Conservation (phyloP, 129 eudicot species). For the Pseudognaphalium luteoalbum region DNA sequence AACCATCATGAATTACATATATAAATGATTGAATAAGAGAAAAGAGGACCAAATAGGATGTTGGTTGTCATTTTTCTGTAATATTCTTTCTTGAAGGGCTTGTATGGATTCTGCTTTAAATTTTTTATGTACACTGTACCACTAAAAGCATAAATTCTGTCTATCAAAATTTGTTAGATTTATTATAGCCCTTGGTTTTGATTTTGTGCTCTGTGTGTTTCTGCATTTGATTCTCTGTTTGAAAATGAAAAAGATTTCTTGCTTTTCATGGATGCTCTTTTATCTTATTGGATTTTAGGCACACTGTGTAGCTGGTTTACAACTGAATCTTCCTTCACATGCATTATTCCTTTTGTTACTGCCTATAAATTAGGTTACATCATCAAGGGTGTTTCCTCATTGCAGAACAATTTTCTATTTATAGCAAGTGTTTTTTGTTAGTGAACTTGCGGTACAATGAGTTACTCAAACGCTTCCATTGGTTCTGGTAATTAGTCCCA, state of each 20-base stretch:
- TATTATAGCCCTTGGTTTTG: slow-evolving; percentile 39
- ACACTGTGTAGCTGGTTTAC: slow-evolving; percentile 72
- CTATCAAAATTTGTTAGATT: slow-evolving; percentile 27
- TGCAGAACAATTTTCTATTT: slow-evolving; percentile 30
- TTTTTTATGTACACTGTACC: slow-evolving; percentile 38
- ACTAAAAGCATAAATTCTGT: slow-evolving; percentile 58
- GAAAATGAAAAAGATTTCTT: slow-evolving; percentile 26
- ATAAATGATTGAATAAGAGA: slow-evolving; percentile 62
- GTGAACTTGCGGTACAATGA: slow-evolving; percentile 52
- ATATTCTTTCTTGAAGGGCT: slow-evolving; percentile 50
- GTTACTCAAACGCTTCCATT: slow-evolving; percentile 64
- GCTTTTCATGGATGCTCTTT: slow-evolving; percentile 48
- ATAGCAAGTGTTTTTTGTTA: slow-evolving; percentile 8
- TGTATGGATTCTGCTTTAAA: slow-evolving; percentile 38
- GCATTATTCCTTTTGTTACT: slow-evolving; percentile 39
- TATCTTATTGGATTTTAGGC: slow-evolving; percentile 31
- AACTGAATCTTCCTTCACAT: slow-evolving; percentile 68
- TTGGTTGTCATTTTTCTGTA: slow-evolving; percentile 52
- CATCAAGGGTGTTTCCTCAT: slow-evolving; percentile 45
- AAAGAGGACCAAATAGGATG: slow-evolving; percentile 46
- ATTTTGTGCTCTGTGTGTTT: slow-evolving; percentile 33
- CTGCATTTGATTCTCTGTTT: slow-evolving; percentile 46
- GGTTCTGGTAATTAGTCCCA: slow-evolving; percentile 92
- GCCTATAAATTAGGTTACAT: slow-evolving; percentile 54
- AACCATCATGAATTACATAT: slow-evolving; percentile 55